These are phyloP conservation scores for Dactylella cylindrospora DNA, from an alignment of 2,329 filamentous ascomycete species.

Conservation along the genomic window DNA sequence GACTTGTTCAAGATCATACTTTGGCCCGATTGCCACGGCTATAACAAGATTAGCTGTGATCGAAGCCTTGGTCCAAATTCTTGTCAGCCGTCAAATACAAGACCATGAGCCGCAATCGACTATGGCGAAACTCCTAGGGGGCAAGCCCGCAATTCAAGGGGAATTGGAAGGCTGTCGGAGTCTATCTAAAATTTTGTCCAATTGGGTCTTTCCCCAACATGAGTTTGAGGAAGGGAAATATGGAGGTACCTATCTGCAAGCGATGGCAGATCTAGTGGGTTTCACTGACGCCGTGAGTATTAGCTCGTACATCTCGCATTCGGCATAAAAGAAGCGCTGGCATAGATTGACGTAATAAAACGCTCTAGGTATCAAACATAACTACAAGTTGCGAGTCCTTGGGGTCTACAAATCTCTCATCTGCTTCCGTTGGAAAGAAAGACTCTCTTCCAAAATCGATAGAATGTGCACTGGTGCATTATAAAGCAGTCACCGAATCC, in stretches of 20 bases:
- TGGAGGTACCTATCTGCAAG: slow-evolving; percentile 10
- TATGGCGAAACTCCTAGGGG: background rate
- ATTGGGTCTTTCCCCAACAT: slow-evolving; percentile 14
- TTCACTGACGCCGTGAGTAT: slow-evolving; percentile 13
- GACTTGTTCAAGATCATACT: background rate
- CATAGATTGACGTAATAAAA: background rate
- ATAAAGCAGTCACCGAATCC: background rate
- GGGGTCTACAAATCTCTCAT: background rate
- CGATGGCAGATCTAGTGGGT: background rate
- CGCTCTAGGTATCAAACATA: background rate
- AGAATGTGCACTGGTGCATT: background rate
- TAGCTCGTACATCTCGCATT: background rate
- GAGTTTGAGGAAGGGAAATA: slow-evolving; percentile 14
- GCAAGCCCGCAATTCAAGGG: no score
- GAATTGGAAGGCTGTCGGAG: no score
- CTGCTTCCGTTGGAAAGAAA: background rate
- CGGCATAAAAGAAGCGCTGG: background rate
- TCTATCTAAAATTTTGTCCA: slow-evolving; percentile 7
- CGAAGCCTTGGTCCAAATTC: slow-evolving; percentile 1
- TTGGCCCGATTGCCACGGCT: background rate
- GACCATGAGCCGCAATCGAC: background rate
- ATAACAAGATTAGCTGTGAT: background rate
- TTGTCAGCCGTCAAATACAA: background rate
- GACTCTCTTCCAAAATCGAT: background rate
- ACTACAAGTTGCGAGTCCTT: background rate